phyloP scores from a whole-genome alignment of 139 green algal species.

The Ettlia oleoabundans region DNA sequence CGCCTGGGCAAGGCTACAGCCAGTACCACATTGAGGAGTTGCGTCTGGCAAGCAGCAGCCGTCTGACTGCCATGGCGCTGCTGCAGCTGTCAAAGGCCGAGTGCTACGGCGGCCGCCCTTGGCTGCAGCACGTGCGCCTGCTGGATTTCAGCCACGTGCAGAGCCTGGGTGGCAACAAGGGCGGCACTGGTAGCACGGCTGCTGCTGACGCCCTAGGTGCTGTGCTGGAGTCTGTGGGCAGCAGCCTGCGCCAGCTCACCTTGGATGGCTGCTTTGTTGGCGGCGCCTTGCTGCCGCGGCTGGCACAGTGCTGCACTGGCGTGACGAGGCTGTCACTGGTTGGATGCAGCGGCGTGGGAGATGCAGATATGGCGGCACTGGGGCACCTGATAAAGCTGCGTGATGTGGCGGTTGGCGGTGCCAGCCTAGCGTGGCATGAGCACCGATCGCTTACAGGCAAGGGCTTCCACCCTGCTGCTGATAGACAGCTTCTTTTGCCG shows the following conservation, averaged over 20 bases:
- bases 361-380: constrained; percentile 18
- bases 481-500: too few relatives aligned
- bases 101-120: not conserved
- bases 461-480: too few relatives aligned
- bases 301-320: not conserved
- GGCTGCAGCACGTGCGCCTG: not conserved
- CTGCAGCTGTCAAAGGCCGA: not conserved
- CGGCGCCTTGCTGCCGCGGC: constrained; percentile 15
- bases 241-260: not conserved
- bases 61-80: not conserved
- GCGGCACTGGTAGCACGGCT: not conserved
- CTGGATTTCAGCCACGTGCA: constrained; percentile 10
- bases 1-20: not conserved
- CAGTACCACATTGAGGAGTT: not conserved
- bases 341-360: not conserved
- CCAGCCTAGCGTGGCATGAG: constrained; percentile 22
- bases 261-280: constrained; percentile 15
- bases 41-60: not conserved
- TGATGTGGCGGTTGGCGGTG: constrained; percentile 15
- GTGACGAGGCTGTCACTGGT: not conserved
- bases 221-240: not conserved
- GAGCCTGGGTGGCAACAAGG: not conserved
- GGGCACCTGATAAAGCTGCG: not conserved
- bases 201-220: not conserved
- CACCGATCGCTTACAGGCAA: constrained; percentile 11